A percentile compares a stretch with the other conserved stretches of the same genome.
phyloP scores from a whole-genome alignment of 371 early-diverging fungal species.

The Circinella minor region DNA sequence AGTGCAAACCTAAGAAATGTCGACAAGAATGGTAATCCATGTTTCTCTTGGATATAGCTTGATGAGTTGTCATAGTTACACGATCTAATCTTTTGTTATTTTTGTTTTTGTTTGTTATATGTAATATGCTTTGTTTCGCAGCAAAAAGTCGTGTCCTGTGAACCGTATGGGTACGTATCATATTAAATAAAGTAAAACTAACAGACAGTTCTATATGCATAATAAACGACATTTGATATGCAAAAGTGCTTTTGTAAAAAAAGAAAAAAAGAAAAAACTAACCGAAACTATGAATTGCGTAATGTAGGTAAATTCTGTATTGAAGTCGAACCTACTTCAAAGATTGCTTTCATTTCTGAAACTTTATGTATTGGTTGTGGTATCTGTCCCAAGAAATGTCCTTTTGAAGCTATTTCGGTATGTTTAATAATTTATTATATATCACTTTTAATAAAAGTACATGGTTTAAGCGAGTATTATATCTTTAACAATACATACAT shows the following conservation, averaged over 20 bases:
- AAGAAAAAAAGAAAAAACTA: too few species aligned
- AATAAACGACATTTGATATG: too few species aligned
- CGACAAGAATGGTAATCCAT: slow-evolving; percentile 93
- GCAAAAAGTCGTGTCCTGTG: slow-evolving; percentile 91
- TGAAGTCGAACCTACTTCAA: slow-evolving; percentile 84
- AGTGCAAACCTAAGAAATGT: slow-evolving; percentile 99
- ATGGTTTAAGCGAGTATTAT: too few species aligned
- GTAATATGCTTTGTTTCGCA: slow-evolving; percentile 5
- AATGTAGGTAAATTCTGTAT: slow-evolving; percentile 94
- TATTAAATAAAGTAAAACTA: too few species aligned
- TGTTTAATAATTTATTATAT: too few species aligned
- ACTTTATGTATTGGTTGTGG: slow-evolving; percentile 99
- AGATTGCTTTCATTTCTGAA: slow-evolving; percentile 96
- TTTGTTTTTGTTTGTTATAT: slow-evolving; percentile 4
- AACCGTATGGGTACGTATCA: slow-evolving; percentile 73
- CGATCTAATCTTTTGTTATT: slow-evolving; percentile 10
- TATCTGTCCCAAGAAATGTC: slow-evolving; percentile 99
- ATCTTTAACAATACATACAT: too few species aligned
- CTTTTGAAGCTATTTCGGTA: slow-evolving; percentile 94
- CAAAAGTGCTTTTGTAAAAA: too few species aligned
- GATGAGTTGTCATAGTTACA: background rate
- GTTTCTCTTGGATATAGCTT: background rate
- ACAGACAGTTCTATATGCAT: too few species aligned
- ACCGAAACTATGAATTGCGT: background rate
- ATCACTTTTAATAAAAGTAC: too few species aligned